Evolutionary conservation across 192 early-diverging fungal genomes (phyloP).

Genomic region (Umbelopsis isabellina): DNA sequence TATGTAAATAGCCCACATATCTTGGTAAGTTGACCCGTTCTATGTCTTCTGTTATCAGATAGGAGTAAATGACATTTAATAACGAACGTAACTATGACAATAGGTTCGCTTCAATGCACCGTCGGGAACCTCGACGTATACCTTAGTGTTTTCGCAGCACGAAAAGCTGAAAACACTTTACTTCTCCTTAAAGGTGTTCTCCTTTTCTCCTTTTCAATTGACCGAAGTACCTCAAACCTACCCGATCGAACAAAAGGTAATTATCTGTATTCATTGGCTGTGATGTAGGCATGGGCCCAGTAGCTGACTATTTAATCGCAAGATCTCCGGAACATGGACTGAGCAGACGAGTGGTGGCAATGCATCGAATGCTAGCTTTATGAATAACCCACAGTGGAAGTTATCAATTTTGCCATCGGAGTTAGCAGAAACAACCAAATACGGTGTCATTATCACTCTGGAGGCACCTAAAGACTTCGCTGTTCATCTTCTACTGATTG

Average conservation of each 20-base stretch:
- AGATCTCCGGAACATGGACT: slow-evolving; percentile 72
- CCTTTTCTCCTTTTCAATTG: slow-evolving; percentile 65
- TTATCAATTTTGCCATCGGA: slow-evolving; percentile 56
- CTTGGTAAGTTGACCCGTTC: slow-evolving; percentile 49
- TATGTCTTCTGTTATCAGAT: neutral
- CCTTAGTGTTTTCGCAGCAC: slow-evolving; percentile 82
- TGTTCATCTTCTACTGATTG: slow-evolving; percentile 70
- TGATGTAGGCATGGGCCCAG: neutral
- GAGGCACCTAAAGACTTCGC: slow-evolving; percentile 68
- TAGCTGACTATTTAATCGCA: slow-evolving; percentile 21
- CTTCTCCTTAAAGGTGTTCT: slow-evolving; percentile 76
- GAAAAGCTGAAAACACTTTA: slow-evolving; percentile 69
- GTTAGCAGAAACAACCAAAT: neutral
- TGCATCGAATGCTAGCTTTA: slow-evolving; percentile 64
- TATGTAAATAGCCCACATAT: slow-evolving; percentile 91
- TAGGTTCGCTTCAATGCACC: slow-evolving; percentile 68
- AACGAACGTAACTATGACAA: neutral
- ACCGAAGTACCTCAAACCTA: slow-evolving; percentile 63
- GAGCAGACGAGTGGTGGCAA: slow-evolving; percentile 79
- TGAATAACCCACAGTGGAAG: slow-evolving; percentile 82
- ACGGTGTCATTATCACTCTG: slow-evolving; percentile 57
- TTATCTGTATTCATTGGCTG: neutral
- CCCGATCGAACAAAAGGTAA: slow-evolving; percentile 54
- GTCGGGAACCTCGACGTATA: slow-evolving; percentile 60
- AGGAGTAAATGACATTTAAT: too few relatives aligned